Conservation (phyloP, 306 rosid species). For the Parietaria judaica region DNA sequence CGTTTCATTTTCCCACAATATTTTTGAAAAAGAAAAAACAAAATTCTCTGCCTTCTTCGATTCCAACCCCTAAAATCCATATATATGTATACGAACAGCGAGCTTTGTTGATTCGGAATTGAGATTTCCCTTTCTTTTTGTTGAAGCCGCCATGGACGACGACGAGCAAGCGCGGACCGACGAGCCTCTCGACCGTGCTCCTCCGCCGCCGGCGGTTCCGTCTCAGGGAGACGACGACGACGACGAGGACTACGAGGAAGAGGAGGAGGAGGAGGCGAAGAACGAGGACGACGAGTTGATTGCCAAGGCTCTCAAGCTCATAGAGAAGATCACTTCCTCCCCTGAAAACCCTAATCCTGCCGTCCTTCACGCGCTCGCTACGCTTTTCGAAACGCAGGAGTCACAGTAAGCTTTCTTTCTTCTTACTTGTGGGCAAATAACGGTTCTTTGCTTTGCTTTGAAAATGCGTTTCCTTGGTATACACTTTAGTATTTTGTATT, state of each 20-base stretch:
- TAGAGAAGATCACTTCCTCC: slow-evolving; percentile 66
- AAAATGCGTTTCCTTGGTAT: neutral
- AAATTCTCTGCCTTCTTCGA: neutral
- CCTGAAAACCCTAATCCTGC: slow-evolving; percentile 70
- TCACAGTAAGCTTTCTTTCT: slow-evolving; percentile 31
- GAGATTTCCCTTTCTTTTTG: neutral
- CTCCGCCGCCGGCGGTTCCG: slow-evolving; percentile 24
- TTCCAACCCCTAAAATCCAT: neutral
- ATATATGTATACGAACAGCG: neutral
- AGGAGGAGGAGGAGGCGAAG: slow-evolving; percentile 56
- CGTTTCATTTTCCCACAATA: neutral
- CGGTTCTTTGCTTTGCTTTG: neutral
- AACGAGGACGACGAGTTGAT: slow-evolving; percentile 76
- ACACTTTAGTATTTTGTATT: too few species aligned
- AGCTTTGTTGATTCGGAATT: slow-evolving; percentile 1
- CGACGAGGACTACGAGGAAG: slow-evolving; percentile 54
- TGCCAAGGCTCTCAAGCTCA: slow-evolving; percentile 62
- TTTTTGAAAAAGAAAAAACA: neutral
- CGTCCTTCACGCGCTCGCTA: slow-evolving; percentile 76
- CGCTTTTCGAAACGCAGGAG: slow-evolving; percentile 78
- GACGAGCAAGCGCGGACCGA: slow-evolving; percentile 32
- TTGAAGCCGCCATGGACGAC: slow-evolving; percentile 38
- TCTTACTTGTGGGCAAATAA: neutral
- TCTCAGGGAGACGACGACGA: slow-evolving; percentile 29
- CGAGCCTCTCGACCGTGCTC: slow-evolving; percentile 23